A percentile compares a stretch with the other conserved stretches of the same genome.
Conservation (phyloP, 441 rosid species). For the Euphorbia celastroides region DNA sequence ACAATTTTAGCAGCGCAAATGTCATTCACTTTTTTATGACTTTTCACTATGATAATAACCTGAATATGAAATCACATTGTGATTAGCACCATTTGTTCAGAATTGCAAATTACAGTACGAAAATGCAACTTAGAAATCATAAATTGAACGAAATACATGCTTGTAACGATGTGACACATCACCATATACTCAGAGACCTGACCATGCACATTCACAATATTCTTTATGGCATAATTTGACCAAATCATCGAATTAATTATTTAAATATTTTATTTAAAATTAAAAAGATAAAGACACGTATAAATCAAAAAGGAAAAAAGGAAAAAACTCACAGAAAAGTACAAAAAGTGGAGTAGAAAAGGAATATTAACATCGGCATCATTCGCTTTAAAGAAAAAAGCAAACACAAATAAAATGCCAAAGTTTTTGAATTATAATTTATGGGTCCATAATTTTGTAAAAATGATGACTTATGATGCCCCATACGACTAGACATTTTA, state of each 20-base stretch:
- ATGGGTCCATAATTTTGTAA: slow-evolving; percentile 14
- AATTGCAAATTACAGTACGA: background rate
- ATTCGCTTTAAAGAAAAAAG: background rate
- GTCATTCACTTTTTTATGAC: no score
- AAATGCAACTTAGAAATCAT: background rate
- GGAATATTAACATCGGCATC: background rate
- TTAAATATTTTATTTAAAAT: background rate
- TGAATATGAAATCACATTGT: no score
- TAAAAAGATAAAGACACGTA: background rate
- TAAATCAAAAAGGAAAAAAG: background rate
- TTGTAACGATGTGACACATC: slow-evolving; percentile 1
- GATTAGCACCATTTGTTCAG: no score
- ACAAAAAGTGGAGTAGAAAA: slow-evolving; percentile 8
- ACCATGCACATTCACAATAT: slow-evolving; percentile 12
- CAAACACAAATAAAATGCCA: background rate
- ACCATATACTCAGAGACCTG: background rate
- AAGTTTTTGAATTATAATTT: background rate
- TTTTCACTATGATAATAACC: no score
- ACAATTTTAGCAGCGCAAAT: no score
- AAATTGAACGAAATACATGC: background rate
- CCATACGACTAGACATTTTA: background rate
- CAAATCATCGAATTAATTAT: background rate
- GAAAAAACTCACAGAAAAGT: background rate
- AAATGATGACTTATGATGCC: background rate
- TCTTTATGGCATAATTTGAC: slow-evolving; percentile 11